These are phyloP conservation scores for Colletotrichum lindemuthianum DNA, from an alignment of 2,329 filamentous ascomycete genomes.

Conservation along the genomic window DNA sequence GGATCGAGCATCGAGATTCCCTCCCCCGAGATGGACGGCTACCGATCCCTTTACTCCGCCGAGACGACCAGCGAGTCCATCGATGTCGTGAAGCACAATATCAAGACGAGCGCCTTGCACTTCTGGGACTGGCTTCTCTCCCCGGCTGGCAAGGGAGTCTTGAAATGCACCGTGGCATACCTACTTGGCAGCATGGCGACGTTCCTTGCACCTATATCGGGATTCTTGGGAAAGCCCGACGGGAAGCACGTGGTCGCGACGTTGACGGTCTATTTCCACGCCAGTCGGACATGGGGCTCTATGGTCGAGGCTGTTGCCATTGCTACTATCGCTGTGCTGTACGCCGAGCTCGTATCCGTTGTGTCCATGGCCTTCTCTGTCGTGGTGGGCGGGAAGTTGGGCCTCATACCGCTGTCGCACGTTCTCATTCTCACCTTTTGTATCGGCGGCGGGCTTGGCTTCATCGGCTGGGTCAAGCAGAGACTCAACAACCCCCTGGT, in stretches of 20 bases:
- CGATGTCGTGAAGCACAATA: slow-evolving; percentile 47
- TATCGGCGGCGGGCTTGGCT: slow-evolving; percentile 85
- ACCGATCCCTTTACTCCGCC: slow-evolving; percentile 48
- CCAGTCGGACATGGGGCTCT: slow-evolving; percentile 84
- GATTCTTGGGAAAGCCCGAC: slow-evolving; percentile 82
- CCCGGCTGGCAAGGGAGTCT: slow-evolving; percentile 78
- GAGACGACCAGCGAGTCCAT: slow-evolving; percentile 49
- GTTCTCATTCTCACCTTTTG: slow-evolving; percentile 83
- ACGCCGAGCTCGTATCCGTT: slow-evolving; percentile 74
- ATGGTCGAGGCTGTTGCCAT: slow-evolving; percentile 89
- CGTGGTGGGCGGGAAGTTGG: slow-evolving; percentile 62
- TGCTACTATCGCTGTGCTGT: slow-evolving; percentile 80
- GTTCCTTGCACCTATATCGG: slow-evolving; percentile 78
- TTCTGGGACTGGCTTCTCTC: slow-evolving; percentile 73
- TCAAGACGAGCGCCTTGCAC: slow-evolving; percentile 49
- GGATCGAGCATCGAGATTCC: slow-evolving; percentile 52
- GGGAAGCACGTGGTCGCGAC: slow-evolving; percentile 95
- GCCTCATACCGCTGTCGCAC: slow-evolving; percentile 78
- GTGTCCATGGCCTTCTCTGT: slow-evolving; percentile 90
- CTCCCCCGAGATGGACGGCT: slow-evolving; percentile 43
- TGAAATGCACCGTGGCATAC: slow-evolving; percentile 94
- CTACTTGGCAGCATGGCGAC: slow-evolving; percentile 87
- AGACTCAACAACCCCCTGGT: slow-evolving; percentile 81
- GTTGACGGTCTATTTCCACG: slow-evolving; percentile 94
- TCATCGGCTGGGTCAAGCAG: slow-evolving; percentile 90